These are phyloP conservation scores for Globisporangium middletonii DNA, from an alignment of 352 stramenopile species.

Conservation along the genomic window DNA sequence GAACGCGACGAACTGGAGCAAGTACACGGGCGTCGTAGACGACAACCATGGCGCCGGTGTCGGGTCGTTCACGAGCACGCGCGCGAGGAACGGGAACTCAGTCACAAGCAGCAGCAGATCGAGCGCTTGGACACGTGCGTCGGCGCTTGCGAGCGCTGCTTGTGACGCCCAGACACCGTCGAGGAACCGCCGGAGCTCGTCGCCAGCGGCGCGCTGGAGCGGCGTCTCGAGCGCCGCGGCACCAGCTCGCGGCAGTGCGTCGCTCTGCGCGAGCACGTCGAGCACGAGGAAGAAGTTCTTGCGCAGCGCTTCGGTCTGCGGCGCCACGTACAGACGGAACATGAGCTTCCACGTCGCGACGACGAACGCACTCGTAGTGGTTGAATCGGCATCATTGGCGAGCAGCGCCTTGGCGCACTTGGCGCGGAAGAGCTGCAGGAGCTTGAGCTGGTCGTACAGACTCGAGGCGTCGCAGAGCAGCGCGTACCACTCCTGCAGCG, in stretches of 20 bases:
- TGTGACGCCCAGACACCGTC: constrained; percentile 21
- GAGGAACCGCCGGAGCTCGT: constrained; percentile 36
- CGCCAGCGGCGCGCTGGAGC: constrained; percentile 20
- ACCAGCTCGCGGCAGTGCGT: constrained; percentile 1
- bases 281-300: constrained; percentile 71
- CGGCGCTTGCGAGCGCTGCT: constrained; percentile 8
- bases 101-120: constrained; percentile 55
- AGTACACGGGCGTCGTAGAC: constrained; percentile 8
- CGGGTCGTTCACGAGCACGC: constrained; percentile 25
- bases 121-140: constrained; percentile 31
- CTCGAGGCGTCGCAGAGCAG: constrained; percentile 20
- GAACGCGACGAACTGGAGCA: constrained; percentile 44
- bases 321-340: constrained; percentile 54
- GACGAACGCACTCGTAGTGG: constrained; percentile 14
- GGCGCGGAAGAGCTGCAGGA: constrained; percentile 66
- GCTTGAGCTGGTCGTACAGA: constrained; percentile 69
- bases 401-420: constrained; percentile 31
- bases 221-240: constrained; percentile 1
- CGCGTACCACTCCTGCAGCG: constrained; percentile 39
- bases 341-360: constrained; percentile 41
- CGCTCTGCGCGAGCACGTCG: constrained; percentile 30
- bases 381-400: constrained; percentile 7
- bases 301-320: constrained; percentile 27
- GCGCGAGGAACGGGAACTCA: constrained; percentile 51
- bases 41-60: constrained; percentile 7